Percentiles rank a stretch among this genome's conserved stretches.
phyloP scores from a whole-genome alignment of 306 rosid genomes.

The Prunus fruticosa region DNA sequence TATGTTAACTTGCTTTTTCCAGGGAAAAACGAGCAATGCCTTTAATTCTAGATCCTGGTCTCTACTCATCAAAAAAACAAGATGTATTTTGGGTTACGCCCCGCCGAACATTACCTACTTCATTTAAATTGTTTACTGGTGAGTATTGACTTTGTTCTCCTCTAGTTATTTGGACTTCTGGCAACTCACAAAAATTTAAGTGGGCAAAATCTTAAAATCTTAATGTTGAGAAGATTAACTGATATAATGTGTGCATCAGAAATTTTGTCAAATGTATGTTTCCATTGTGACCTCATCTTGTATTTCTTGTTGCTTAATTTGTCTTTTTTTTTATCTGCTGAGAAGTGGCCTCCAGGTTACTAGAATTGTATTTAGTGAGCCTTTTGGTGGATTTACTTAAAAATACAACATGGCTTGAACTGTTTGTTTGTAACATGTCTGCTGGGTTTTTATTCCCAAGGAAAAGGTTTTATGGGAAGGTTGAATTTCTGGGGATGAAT shows the following conservation, averaged over 20 bases:
- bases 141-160: slow-evolving; percentile 12
- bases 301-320: neutral
- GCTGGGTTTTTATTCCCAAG: neutral
- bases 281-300: neutral
- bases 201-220: neutral
- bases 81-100: slow-evolving; percentile 79
- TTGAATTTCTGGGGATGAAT: neutral
- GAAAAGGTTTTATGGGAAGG: neutral
- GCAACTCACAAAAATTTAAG: neutral
- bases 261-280: neutral
- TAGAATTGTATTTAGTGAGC: neutral
- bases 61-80: slow-evolving; percentile 61
- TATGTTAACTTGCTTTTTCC: slow-evolving; percentile 22
- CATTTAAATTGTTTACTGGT: slow-evolving; percentile 93
- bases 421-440: neutral
- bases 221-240: neutral
- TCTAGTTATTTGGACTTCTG: slow-evolving; percentile 19
- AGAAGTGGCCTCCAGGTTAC: neutral
- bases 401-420: neutral
- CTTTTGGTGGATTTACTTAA: neutral
- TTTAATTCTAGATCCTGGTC: slow-evolving; percentile 83
- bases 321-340: neutral
- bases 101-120: slow-evolving; percentile 58
- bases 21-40: slow-evolving; percentile 90
- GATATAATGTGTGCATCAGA: neutral